Percentiles rank a stretch among this genome's conserved stretches.
Conservation (phyloP, 169 alveolate genomes). For the Toxoplasma gondii region DNA sequence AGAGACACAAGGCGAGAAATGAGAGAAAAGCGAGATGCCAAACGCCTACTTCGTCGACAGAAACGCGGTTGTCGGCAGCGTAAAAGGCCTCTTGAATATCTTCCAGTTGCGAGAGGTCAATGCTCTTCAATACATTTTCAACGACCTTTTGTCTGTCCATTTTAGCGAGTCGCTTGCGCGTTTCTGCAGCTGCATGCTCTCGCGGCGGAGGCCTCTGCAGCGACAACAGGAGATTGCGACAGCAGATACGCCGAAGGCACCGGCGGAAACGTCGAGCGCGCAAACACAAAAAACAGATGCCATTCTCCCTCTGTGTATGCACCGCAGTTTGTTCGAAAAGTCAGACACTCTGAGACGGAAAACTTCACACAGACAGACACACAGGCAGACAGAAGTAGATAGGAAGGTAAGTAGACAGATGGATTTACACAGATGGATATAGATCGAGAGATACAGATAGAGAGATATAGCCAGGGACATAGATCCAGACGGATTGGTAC, state of each 20-base stretch:
- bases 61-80: neutral
- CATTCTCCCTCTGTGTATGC: neutral
- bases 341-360: too few relatives aligned
- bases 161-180: neutral
- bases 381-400: neutral
- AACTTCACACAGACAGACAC: neutral
- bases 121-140: neutral
- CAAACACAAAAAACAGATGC: neutral
- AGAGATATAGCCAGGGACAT: neutral
- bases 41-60: slow-evolving; percentile 12
- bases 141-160: neutral
- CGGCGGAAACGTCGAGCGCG: neutral
- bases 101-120: neutral
- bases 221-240: neutral
- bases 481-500: too few relatives aligned
- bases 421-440: neutral
- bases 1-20: neutral
- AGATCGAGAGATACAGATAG: too few relatives aligned
- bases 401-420: neutral
- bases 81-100: neutral
- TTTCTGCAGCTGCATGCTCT: neutral
- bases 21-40: neutral
- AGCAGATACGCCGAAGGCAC: neutral
- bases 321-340: too few relatives aligned
- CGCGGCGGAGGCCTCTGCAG: neutral